Percentiles rank a stretch among this genome's conserved stretches.
phyloP scores from a whole-genome alignment of 768 basidiomycete species.

The Kwoniella sp. region DNA sequence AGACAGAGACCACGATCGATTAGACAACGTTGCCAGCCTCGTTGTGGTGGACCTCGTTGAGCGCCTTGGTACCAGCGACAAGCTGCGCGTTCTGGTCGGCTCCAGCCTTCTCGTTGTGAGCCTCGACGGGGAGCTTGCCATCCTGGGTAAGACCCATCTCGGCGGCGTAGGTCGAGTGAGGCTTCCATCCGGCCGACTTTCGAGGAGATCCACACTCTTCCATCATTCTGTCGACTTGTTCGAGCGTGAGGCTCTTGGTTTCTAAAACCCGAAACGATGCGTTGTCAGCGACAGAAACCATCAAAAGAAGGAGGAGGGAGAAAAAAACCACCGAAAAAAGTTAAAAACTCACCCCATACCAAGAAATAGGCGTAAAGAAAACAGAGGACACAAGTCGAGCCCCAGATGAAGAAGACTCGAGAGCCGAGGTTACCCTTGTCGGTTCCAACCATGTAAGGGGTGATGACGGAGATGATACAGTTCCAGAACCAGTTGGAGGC shows the following conservation, averaged over 20 bases:
- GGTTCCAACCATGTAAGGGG: conserved; percentile 53
- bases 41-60: conserved; percentile 1
- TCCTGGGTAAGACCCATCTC: conserved; percentile 41
- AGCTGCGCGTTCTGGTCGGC: conserved; percentile 25
- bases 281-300: too few species aligned
- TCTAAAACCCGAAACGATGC: too few species aligned
- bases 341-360: conserved; percentile 72
- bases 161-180: conserved; percentile 52
- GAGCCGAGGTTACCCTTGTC: conserved; percentile 51
- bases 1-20: too few species aligned
- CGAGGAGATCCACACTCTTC: conserved; percentile 40
- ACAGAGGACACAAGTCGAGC: conserved; percentile 59
- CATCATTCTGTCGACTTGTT: conserved; percentile 52
- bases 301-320: too few species aligned
- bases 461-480: conserved; percentile 55
- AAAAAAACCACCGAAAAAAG: neutral
- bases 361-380: conserved; percentile 72
- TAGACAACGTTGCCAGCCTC: conserved; percentile 16
- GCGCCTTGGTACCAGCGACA: conserved; percentile 19
- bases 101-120: conserved; percentile 17
- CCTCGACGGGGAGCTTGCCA: conserved; percentile 36
- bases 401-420: conserved; percentile 55
- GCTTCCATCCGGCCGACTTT: conserved; percentile 53
- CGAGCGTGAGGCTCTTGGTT: conserved; percentile 69
- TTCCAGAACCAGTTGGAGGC: conserved; percentile 60